Percentiles rank a stretch among this genome's conserved stretches.
Conservation (phyloP, 2,329 filamentous ascomycete species). For the Rugonectria rugulosa region DNA sequence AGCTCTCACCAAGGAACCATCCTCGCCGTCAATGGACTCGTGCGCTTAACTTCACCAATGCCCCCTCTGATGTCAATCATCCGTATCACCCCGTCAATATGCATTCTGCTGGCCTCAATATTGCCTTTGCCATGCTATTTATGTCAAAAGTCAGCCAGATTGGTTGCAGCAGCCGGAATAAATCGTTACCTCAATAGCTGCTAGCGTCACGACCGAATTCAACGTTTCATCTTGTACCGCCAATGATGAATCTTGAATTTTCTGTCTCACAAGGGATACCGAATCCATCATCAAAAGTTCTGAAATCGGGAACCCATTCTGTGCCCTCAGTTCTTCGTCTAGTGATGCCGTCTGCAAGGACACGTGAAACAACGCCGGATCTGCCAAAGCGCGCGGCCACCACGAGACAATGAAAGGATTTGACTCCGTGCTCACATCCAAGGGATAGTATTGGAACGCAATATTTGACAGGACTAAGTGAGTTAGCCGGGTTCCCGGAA, state of each 20-base stretch:
- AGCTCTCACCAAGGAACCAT: conserved; percentile 60
- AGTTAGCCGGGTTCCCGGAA: conserved; percentile 24
- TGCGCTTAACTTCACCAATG: conserved; percentile 54
- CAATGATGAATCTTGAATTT: conserved; percentile 53
- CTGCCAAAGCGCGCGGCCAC: conserved; percentile 65
- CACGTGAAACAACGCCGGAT: conserved; percentile 65
- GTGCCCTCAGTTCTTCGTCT: conserved; percentile 60
- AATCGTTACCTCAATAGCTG: conserved; percentile 62
- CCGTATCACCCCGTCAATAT: conserved; percentile 57
- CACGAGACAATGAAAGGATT: conserved; percentile 67
- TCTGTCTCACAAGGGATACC: conserved; percentile 58
- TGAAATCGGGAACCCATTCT: conserved; percentile 60
- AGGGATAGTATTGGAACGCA: conserved; percentile 66
- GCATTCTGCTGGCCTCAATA: conserved; percentile 51
- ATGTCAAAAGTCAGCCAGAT: conserved; percentile 3
- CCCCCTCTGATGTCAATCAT: conserved; percentile 60
- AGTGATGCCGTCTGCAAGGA: conserved; percentile 66
- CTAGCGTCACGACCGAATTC: conserved; percentile 64
- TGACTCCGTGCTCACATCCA: conserved; percentile 59
- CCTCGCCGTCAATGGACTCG: conserved; percentile 61
- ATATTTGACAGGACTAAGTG: conserved; percentile 62
- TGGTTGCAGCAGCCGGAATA: rapidly evolving
- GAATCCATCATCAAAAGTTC: conserved; percentile 66
- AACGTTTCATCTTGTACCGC: conserved; percentile 63
- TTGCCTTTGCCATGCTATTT: conserved; percentile 62